Conservation (phyloP, 2,329 filamentous ascomycete species). For the Colletotrichum camelliae region DNA sequence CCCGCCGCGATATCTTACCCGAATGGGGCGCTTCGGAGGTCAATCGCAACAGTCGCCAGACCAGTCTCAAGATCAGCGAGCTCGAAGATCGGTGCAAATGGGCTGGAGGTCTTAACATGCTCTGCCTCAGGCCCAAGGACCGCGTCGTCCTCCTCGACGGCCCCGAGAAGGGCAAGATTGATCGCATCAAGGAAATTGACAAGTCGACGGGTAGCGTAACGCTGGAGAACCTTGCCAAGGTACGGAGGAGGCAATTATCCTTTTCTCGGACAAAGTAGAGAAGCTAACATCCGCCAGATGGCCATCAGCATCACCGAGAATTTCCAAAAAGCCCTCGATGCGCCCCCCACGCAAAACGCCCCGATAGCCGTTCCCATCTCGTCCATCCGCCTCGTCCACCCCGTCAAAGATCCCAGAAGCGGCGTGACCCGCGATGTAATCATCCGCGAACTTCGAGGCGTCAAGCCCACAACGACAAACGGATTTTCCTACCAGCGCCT, state of each 20-base stretch:
- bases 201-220: conserved; percentile 59
- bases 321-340: conserved; percentile 36
- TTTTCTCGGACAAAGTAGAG: background rate
- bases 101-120: conserved; percentile 60
- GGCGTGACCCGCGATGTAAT: conserved; percentile 75
- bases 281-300: conserved; percentile 29
- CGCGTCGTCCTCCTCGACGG: conserved; percentile 84
- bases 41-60: conserved; percentile 39
- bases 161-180: conserved; percentile 83
- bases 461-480: conserved; percentile 51
- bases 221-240: conserved; percentile 69
- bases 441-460: conserved; percentile 68
- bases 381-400: conserved; percentile 81
- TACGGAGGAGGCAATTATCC: conserved; percentile 42
- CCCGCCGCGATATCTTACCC: conserved; percentile 73
- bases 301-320: conserved; percentile 45
- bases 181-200: conserved; percentile 66
- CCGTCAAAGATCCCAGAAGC: conserved; percentile 70
- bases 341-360: conserved; percentile 51
- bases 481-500: conserved; percentile 55
- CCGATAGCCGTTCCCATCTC: conserved; percentile 69
- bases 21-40: conserved; percentile 57
- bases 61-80: conserved; percentile 37
- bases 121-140: conserved; percentile 73
- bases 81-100: conserved; percentile 53